phyloP scores from a whole-genome alignment of 2,329 filamentous ascomycete species.

The Sporothrix mexicana region DNA sequence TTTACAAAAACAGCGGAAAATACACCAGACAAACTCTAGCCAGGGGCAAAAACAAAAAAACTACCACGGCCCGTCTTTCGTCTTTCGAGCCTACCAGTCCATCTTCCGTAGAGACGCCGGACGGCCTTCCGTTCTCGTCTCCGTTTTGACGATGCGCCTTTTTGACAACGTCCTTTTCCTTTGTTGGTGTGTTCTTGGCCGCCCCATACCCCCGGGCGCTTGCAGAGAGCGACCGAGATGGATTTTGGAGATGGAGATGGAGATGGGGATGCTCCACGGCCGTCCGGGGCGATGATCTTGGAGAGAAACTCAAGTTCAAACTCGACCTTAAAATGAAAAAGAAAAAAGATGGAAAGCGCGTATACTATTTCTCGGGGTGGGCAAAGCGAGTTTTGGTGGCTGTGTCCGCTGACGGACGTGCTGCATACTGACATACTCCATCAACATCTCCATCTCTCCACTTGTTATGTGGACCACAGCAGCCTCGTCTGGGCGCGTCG shows the following conservation, averaged over 20 bases:
- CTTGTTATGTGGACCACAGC: background rate
- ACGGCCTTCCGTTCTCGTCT: conserved; percentile 4
- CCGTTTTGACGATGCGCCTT: background rate
- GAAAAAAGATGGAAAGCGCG: background rate
- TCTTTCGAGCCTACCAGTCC: background rate
- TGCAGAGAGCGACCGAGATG: background rate
- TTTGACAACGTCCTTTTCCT: background rate
- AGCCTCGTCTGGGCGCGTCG: background rate
- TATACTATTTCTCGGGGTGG: background rate
- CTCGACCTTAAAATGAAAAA: background rate
- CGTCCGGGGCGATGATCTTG: background rate
- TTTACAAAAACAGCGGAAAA: background rate
- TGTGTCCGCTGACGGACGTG: background rate
- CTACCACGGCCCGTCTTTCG: background rate
- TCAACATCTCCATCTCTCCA: conserved; percentile 6
- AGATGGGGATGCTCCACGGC: background rate
- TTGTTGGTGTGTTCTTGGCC: background rate
- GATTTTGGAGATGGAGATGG: background rate
- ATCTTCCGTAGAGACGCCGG: background rate
- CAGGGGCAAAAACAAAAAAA: conserved; percentile 4
- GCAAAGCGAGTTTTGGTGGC: background rate
- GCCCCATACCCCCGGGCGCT: conserved; percentile 1
- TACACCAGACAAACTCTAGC: background rate
- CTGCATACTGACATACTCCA: background rate
- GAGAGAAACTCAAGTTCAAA: background rate